phyloP scores from a whole-genome alignment of 371 early-diverging fungal species.

The Mucor indicus region DNA sequence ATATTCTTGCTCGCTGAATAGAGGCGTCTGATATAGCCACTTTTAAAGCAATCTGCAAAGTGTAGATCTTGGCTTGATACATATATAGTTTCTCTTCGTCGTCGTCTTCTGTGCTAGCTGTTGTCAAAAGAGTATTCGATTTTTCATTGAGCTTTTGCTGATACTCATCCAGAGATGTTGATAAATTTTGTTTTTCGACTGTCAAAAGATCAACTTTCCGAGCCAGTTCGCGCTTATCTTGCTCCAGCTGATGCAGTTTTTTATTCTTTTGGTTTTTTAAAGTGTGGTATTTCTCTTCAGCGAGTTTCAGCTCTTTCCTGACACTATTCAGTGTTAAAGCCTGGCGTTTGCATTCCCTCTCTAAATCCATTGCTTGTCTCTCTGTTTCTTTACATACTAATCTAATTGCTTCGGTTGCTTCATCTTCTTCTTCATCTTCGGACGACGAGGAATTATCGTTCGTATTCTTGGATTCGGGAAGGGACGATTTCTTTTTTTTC shows the following conservation, averaged over 20 bases:
- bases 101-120: background rate
- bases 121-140: background rate
- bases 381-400: conserved; percentile 20
- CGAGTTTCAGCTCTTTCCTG: conserved; percentile 7
- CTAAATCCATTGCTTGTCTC: conserved; percentile 22
- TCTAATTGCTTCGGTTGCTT: conserved; percentile 11
- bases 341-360: conserved; percentile 26
- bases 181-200: conserved; percentile 1
- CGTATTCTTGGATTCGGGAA: background rate
- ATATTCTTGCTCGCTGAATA: conserved; percentile 5
- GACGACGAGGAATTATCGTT: background rate
- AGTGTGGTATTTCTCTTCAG: conserved; percentile 7
- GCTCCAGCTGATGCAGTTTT: conserved; percentile 3
- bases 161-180: too few species aligned
- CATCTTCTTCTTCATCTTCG: conserved; percentile 1
- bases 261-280: conserved; percentile 4
- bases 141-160: too few species aligned
- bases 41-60: conserved; percentile 6
- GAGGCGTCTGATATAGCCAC: conserved; percentile 11
- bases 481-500: background rate
- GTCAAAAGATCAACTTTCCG: conserved; percentile 2
- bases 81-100: background rate
- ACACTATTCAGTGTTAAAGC: conserved; percentile 10
- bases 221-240: background rate
- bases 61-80: background rate